Percentiles rank a stretch among this genome's conserved stretches.
Conservation (phyloP, 305 asterid genomes). For the Withania somnifera region DNA sequence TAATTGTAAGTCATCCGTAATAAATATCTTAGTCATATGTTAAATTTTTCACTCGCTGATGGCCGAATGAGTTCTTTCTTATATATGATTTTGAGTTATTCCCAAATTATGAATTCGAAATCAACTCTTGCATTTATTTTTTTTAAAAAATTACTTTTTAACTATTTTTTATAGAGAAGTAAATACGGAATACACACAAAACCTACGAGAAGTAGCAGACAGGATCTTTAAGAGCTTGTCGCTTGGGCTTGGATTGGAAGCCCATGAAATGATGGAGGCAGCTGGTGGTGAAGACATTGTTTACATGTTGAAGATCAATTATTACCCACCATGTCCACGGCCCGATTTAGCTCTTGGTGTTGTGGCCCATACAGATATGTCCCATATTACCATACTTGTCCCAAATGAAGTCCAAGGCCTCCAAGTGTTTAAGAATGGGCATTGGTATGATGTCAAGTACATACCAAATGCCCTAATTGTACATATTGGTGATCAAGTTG, state of each 20-base stretch:
- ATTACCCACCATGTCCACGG: constrained; percentile 59
- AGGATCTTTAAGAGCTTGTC: constrained; percentile 29
- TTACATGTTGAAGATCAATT: constrained; percentile 37
- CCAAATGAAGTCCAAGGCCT: constrained; percentile 60
- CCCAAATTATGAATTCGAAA: too few species aligned
- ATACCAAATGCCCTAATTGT: constrained; percentile 47
- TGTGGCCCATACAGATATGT: constrained; percentile 63
- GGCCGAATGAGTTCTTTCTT: too few species aligned
- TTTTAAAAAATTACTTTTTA: too few species aligned
- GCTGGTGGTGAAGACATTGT: constrained; percentile 34
- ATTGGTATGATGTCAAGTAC: constrained; percentile 51
- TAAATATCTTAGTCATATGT: too few species aligned
- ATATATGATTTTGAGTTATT: too few species aligned
- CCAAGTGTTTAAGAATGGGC: constrained; percentile 35
- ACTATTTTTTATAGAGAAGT: constrained; percentile 20
- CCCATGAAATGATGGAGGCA: constrained; percentile 28
- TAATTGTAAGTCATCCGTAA: background rate
- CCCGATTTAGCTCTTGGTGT: constrained; percentile 59
- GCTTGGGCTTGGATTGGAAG: constrained; percentile 36
- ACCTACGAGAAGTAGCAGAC: constrained; percentile 19
- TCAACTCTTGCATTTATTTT: too few species aligned
- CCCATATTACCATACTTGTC: constrained; percentile 42
- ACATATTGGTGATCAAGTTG: constrained; percentile 56
- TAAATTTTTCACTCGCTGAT: too few species aligned
- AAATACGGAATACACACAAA: constrained; percentile 30